Conservation (phyloP, 352 stramenopile genomes). For the Phytophthora citricola region DNA sequence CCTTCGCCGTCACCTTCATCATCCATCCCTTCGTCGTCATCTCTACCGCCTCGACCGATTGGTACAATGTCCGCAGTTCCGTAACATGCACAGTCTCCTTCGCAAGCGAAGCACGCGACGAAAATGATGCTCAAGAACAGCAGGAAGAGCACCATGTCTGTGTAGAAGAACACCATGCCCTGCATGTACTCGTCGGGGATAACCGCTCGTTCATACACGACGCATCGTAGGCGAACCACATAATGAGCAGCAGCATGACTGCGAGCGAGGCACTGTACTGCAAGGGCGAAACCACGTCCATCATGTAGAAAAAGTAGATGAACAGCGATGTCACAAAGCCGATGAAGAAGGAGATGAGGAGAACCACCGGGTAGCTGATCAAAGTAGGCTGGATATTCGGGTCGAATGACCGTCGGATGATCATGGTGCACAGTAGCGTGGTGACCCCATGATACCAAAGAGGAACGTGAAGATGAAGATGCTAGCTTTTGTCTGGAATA, state of each 20-base stretch:
- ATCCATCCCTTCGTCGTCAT: constrained; percentile 32
- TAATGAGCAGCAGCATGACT: constrained; percentile 69
- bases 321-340: constrained; percentile 65
- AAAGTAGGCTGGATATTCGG: constrained; percentile 41
- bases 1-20: constrained; percentile 8
- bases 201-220: constrained; percentile 82
- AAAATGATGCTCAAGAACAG: constrained; percentile 84
- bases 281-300: constrained; percentile 52
- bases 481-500: constrained; percentile 64
- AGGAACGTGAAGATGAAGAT: constrained; percentile 74
- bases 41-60: constrained; percentile 40
- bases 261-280: constrained; percentile 65
- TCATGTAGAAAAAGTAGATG: constrained; percentile 69
- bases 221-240: constrained; percentile 84
- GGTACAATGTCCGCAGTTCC: constrained; percentile 72
- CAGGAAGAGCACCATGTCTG: constrained; percentile 82
- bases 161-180: constrained; percentile 87
- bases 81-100: constrained; percentile 79
- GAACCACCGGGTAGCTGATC: constrained; percentile 65
- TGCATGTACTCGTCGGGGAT: constrained; percentile 85
- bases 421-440: constrained; percentile 57
- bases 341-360: constrained; percentile 60
- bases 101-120: constrained; percentile 77
- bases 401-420: constrained; percentile 50
- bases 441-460: constrained; percentile 71